Conservation (phyloP, 768 basidiomycete species). For the Macrolepiota fuliginosa region DNA sequence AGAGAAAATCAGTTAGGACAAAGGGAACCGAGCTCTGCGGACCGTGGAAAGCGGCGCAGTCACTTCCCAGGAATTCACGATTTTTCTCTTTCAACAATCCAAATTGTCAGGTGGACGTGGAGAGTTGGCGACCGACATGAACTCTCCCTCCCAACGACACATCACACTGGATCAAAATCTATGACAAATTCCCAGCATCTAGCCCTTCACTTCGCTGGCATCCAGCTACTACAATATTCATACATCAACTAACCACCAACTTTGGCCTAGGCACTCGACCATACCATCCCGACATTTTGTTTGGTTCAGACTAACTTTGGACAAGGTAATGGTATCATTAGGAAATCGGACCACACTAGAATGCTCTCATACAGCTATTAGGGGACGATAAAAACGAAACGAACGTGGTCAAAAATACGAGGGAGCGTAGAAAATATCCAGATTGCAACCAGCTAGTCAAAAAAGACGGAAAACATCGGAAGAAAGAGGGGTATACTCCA, state of each 20-base stretch:
- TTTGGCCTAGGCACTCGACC: neutral
- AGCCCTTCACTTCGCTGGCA: neutral
- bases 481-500: constrained; percentile 24
- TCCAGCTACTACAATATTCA: neutral
- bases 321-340: constrained; percentile 11
- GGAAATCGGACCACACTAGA: constrained; percentile 6
- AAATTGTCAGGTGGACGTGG: constrained; percentile 4
- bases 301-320: neutral
- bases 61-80: constrained; percentile 1
- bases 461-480: constrained; percentile 17
- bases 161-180: neutral
- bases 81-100: neutral
- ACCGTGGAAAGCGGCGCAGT: neutral
- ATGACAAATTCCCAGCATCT: constrained; percentile 6
- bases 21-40: neutral
- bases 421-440: constrained; percentile 9
- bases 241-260: neutral
- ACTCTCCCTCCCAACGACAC: neutral
- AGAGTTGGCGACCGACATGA: neutral
- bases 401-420: constrained; percentile 8
- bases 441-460: constrained; percentile 8
- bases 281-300: neutral
- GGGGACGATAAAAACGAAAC: constrained; percentile 1
- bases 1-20: neutral
- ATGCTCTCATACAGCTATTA: constrained; percentile 5